Evolutionary conservation across 2,329 filamentous ascomycete species (phyloP).

Genomic region (Aspergillus persii): DNA sequence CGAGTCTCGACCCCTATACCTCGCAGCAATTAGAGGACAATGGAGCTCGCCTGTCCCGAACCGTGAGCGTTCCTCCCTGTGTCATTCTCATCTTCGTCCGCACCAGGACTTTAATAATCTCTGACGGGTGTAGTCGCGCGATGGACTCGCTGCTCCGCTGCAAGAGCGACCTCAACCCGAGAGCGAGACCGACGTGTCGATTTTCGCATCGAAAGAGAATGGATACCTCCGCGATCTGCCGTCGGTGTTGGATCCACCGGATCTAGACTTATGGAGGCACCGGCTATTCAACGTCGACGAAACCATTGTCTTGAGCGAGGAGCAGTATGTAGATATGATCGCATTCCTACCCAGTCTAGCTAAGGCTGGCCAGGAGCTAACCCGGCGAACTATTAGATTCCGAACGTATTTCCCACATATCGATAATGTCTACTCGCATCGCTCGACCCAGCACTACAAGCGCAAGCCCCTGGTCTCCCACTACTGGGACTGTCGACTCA

Average conservation of each 20-base stretch:
- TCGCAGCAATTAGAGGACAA: conserved; percentile 14
- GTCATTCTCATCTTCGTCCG: background rate
- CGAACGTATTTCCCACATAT: conserved; percentile 80
- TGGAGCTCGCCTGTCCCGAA: conserved; percentile 12
- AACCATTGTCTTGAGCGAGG: conserved; percentile 68
- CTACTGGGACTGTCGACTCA: conserved; percentile 82
- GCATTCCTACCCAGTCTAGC: background rate
- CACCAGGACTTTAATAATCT: background rate
- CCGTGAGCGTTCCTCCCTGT: background rate
- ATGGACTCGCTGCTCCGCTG: conserved; percentile 13
- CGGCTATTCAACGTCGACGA: conserved; percentile 74
- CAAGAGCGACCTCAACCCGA: conserved; percentile 17
- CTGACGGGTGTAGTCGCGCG: conserved; percentile 5
- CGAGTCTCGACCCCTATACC: conserved; percentile 18
- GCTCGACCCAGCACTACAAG: conserved; percentile 77
- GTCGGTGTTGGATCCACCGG: conserved; percentile 64
- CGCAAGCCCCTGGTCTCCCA: conserved; percentile 78
- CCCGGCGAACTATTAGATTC: conserved; percentile 51
- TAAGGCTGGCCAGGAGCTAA: background rate
- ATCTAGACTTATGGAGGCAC: conserved; percentile 67
- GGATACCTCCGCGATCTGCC: conserved; percentile 41
- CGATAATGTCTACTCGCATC: conserved; percentile 81
- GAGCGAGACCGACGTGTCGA: conserved; percentile 12
- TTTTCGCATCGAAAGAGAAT: conserved; percentile 22
- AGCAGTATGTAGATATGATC: conserved; percentile 56